Evolutionary conservation across 73 alveolate genomes (phyloP).

Genomic region (Paraurostyla sp.): DNA sequence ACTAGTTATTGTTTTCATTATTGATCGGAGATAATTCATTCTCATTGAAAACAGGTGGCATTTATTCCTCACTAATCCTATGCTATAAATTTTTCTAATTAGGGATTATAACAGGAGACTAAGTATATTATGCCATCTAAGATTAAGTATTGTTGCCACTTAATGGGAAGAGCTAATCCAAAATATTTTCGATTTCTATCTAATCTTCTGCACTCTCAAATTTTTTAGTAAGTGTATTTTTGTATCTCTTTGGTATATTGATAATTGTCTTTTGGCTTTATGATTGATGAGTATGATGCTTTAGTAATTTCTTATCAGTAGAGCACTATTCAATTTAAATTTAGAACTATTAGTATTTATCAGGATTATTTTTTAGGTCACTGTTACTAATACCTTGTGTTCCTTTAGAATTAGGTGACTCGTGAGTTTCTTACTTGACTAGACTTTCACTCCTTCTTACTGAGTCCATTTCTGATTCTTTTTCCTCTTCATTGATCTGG

Average conservation of each 20-base stretch:
- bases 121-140: too few species aligned
- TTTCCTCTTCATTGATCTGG: too few species aligned
- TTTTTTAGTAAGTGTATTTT: not conserved
- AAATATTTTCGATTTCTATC: not conserved
- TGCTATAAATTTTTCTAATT: too few species aligned
- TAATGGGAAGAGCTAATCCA: constrained; percentile 9
- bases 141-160: not conserved
- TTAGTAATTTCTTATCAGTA: not conserved
- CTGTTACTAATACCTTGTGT: not conserved
- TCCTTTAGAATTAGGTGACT: not conserved
- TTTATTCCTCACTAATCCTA: too few species aligned
- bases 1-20: too few species aligned
- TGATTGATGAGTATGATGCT: not conserved
- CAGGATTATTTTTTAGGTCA: not conserved
- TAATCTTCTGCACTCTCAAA: constrained; percentile 24
- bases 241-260: not conserved
- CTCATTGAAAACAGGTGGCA: too few species aligned
- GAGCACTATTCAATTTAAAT: constrained; percentile 17
- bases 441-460: not conserved
- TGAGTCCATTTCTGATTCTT: not conserved
- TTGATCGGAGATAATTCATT: too few species aligned
- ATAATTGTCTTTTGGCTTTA: not conserved
- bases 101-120: too few species aligned
- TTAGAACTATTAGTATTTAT: not conserved
- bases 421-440: too few species aligned